phyloP scores from a whole-genome alignment of 2,329 filamentous ascomycete genomes.

The Emergomyces africanus region DNA sequence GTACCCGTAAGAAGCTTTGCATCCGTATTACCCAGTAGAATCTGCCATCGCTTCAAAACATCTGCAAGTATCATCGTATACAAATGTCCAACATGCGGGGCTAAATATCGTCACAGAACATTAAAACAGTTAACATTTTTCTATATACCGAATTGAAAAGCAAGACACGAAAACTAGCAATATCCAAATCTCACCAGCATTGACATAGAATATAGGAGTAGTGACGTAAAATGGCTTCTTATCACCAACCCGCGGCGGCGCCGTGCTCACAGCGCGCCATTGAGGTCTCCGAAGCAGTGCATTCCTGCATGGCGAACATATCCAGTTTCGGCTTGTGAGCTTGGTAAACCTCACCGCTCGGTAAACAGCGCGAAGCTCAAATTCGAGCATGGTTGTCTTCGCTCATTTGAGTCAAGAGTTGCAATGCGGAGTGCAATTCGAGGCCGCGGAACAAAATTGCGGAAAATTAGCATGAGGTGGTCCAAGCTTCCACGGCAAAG shows the following conservation, averaged over 20 bases:
- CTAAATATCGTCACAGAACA: constrained; percentile 36
- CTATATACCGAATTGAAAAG: background rate
- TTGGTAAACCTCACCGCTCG: constrained; percentile 17
- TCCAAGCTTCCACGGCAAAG: constrained; percentile 1
- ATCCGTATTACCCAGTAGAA: constrained; percentile 51
- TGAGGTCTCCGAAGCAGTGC: constrained; percentile 9
- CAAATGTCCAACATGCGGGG: constrained; percentile 87
- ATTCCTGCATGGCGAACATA: constrained; percentile 19
- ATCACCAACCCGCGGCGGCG: background rate
- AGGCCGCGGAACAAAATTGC: background rate
- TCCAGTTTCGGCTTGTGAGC: constrained; percentile 15
- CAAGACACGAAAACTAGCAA: constrained; percentile 4
- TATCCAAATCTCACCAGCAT: constrained; percentile 53
- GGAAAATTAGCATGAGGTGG: background rate
- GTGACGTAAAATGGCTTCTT: constrained; percentile 89
- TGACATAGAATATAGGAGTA: constrained; percentile 98
- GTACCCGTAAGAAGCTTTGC: constrained; percentile 80
- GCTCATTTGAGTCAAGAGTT: background rate
- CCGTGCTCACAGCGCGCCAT: constrained; percentile 12
- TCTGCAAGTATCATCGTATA: constrained; percentile 89
- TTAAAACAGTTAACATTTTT: background rate
- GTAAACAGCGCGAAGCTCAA: constrained; percentile 19
- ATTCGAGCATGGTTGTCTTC: constrained; percentile 18
- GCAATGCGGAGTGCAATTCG: background rate
- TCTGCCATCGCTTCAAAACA: constrained; percentile 83